Evolutionary conservation across 2,329 filamentous ascomycete species (phyloP), one percentile per base, ranked within the genome.

Genomic region (Zymoseptoria passerinii): DNA sequence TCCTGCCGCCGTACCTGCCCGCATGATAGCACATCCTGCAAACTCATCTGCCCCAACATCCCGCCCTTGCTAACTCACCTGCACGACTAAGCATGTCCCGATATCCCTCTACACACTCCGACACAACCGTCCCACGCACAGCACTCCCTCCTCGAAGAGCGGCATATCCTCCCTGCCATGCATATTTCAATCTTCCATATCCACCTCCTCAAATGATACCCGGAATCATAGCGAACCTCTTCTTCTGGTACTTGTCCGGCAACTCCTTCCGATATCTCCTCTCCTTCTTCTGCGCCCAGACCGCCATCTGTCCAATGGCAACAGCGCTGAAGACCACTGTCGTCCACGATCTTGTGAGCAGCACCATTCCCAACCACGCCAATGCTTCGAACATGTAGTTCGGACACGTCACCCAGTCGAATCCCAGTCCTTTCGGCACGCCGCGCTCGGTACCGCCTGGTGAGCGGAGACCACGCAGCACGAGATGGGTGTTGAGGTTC

Each of bases 341-440:
- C 54, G 85, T 83, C 78, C 88, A 87, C 76, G 87, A 92, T 68
- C 89, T 86, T 67, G 85, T 91, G 56, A 92, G 82, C 50, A 95
- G 72, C 66, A 88, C 86, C 57, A 97, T 80, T 27, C 91, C 92
- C 28, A 89, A 67, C 94, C 94, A 99, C 0, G 92, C 84, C 44
- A 95, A 73, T 6, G 89, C 81, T 72, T 99, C 94, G 67, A 95
- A 97, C 78, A 95, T 84, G 79, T 99, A 99, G 78, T 99, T 99
- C 49, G 94, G 94, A 77, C 92, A 95, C 10, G 94, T 99, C 55
- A 99, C 92, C 40, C 89, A 76, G 63, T 78, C 80, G 75, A 96
- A 97, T 28, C 92, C 90, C 59, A 92, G 84, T 27, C 94, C 94
- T 58, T 79, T 79, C 1, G 94, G 94, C 63, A 99, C 95, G 67